Conservation (phyloP, 148 eudicot genomes). For the Cornus kousa region DNA sequence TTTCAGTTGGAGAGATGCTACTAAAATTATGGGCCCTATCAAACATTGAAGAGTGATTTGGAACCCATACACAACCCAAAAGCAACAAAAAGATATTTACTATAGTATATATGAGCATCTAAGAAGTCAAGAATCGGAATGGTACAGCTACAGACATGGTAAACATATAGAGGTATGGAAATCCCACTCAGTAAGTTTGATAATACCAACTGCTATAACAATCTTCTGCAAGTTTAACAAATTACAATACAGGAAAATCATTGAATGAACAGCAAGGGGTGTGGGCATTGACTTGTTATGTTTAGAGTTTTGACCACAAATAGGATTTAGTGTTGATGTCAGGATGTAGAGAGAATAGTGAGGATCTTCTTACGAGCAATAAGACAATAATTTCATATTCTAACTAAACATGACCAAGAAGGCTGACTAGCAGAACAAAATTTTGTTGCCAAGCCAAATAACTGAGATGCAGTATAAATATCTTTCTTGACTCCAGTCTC, state of each 20-base stretch:
- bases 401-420: neutral
- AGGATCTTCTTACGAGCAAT: neutral
- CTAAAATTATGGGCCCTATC: neutral
- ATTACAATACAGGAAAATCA: too few relatives aligned
- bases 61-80: neutral
- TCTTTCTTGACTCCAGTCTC: neutral
- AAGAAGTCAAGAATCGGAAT: neutral
- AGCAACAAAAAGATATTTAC: too few relatives aligned
- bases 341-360: neutral
- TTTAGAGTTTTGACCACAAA: neutral
- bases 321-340: neutral
- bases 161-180: neutral
- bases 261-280: neutral
- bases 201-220: too few relatives aligned
- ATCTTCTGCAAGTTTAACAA: too few relatives aligned
- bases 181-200: too few relatives aligned
- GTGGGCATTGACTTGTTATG: neutral
- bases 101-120: neutral
- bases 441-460: neutral
- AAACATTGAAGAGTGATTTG: constrained; percentile 2
- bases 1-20: neutral
- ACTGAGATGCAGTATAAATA: neutral
- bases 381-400: neutral
- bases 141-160: neutral
- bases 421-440: neutral